Base-by-base conservation (phyloP, 2,329 filamentous ascomycete genomes). In the Acephala macrosclerotiorum region DNA sequence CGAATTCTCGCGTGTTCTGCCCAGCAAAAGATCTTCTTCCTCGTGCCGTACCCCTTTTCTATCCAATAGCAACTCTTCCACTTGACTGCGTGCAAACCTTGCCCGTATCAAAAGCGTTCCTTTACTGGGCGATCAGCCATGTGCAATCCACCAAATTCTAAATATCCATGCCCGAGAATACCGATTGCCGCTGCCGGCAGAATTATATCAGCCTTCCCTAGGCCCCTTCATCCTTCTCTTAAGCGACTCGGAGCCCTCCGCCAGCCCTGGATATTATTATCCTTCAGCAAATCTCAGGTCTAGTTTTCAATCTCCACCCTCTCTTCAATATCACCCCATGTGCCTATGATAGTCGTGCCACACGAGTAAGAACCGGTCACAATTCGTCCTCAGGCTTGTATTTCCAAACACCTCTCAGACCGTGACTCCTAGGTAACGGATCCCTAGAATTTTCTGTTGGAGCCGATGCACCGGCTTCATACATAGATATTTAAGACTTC, bases 331-430 rank as follows among this genome's bases (percentile, higher is more conserved):
- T 73, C 71, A 68, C 65, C 60, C 67, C 70, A 73, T 71, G 35
- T 29, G 20, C 29, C 57, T 49, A 42, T 65, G 58, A 61, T 63
- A 42, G 66, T 73, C 70, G 71, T 71, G 72, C 60, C 68, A 72
- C 51, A 72, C 68, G 71, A 71, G 66, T 66, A 69, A 60, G 63
- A 71, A 69, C 65, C 69, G 69, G 66, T 58, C 45, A 12, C 45
- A 49, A 49, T n/a, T 49, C 45, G 45, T 22, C 55, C 58, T 64
- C 59, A 67, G 67, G 51, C 65, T 64, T 61, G 59, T 36, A 65
- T 26, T 53, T 60, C 58, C 60, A 70, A 68, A 67, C 70, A 66
- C 45, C 49, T 55, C 61, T 51, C 56, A 66, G 26, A 63, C 59
- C 64, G 61, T 55, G 22, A 53, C 25, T 33, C 49, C 25, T 53